phyloP scores from a whole-genome alignment of 2,329 filamentous ascomycete genomes.

The Neoarthrinium moseri region DNA sequence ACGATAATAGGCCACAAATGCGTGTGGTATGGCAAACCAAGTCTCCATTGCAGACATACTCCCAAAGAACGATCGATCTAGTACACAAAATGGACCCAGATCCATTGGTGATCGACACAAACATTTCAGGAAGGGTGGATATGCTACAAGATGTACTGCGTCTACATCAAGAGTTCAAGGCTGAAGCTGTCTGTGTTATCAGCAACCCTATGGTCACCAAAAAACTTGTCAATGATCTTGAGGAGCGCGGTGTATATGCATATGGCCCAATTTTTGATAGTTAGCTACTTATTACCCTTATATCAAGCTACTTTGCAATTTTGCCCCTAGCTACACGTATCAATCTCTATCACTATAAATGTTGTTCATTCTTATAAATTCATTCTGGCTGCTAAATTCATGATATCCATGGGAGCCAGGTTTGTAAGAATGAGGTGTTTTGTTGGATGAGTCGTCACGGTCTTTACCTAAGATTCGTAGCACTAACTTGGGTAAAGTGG shows the following conservation, averaged over 20 bases:
- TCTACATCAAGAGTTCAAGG: constrained; percentile 51
- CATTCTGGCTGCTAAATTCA: too few species aligned
- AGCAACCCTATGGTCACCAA: constrained; percentile 69
- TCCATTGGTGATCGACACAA: constrained; percentile 69
- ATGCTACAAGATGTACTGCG: constrained; percentile 50
- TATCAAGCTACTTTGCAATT: too few species aligned
- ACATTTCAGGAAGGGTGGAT: constrained; percentile 46
- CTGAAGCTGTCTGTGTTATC: constrained; percentile 74
- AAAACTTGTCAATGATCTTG: constrained; percentile 68
- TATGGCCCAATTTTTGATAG: constrained; percentile 74
- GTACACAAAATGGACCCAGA: constrained; percentile 46
- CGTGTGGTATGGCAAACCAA: constrained; percentile 71
- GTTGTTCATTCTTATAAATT: too few species aligned
- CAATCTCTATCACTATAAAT: too few species aligned
- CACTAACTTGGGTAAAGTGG: too few species aligned
- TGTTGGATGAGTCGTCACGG: too few species aligned
- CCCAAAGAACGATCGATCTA: constrained; percentile 24
- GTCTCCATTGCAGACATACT: constrained; percentile 62
- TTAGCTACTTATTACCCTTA: neutral
- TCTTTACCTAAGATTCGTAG: too few species aligned
- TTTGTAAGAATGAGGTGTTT: too few species aligned
- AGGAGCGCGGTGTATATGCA: constrained; percentile 63
- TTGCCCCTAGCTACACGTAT: too few species aligned
- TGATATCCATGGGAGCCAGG: too few species aligned
- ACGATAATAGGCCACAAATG: constrained; percentile 41